Evolutionary conservation across 2,329 filamentous ascomycete species (phyloP), one percentile per base, ranked within the genome.

Genomic region (Penicillium sp.): DNA sequence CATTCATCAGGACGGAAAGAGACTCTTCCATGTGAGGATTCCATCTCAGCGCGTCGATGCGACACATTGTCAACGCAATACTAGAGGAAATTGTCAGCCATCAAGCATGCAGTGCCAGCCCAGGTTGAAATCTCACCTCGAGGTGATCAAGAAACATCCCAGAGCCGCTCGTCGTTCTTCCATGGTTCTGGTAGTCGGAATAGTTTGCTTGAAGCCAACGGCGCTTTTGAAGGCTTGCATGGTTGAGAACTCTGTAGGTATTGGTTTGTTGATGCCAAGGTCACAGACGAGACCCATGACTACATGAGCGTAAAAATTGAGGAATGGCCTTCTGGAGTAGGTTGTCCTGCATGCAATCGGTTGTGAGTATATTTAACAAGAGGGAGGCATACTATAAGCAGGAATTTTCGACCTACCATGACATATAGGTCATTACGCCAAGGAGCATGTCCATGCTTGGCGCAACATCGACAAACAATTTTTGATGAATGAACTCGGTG

Each of bases 1-100:
- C 72, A 16, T 78, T 72, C 4, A 76, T 73, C 0, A 89, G 72
- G 1, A 77, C 62, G 4, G 77, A 70, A 1, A 88, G 73, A 37
- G 80, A 84, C 37, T 87, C 84, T 33, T 87, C 84, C 76, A 88
- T 81, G 53, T 86, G 80, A 1, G 80, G 64, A 0, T 81, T 86
- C 86, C 86, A 89, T 2, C 75, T 77, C 50, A 88, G 73, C 2
- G 78, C 66, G 54, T 87, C 83, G 3, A 69, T 65, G 50, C 51
- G 61, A 3, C 54, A 64, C 56, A 66, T 60, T 33, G 73, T 54
- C 75, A 80, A 2, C 68, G 73, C 50, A 74, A 69, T 56, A 71
- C 70, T 58, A 74, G 79, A 55, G 5, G 59, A 4, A 53, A 19
- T 13, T 36, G 35, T 50, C 16, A 50, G 49, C 18, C 6, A 2